Evolutionary conservation across 2,329 filamentous ascomycete genomes (phyloP).

Genomic region (Beauveria sp.): DNA sequence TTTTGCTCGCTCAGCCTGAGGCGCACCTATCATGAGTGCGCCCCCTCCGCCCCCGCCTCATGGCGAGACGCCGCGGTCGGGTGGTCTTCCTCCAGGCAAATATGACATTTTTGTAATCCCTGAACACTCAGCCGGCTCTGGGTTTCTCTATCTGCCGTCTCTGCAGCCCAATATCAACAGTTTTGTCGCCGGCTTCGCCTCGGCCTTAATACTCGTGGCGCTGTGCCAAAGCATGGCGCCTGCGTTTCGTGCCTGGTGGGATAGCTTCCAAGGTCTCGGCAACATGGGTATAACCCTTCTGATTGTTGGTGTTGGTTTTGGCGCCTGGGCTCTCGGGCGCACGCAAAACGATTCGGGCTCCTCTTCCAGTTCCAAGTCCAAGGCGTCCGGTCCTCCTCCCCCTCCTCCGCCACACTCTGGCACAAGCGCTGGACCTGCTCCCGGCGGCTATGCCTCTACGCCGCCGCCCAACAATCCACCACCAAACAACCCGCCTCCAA

Average conservation of each 20-base stretch:
- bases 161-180: constrained; percentile 80
- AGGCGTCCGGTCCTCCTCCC: background rate
- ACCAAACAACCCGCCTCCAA: constrained; percentile 17
- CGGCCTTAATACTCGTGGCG: constrained; percentile 63
- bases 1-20: background rate
- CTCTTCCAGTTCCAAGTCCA: constrained; percentile 6
- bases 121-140: constrained; percentile 78
- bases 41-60: constrained; percentile 83
- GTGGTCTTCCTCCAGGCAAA: constrained; percentile 74
- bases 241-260: constrained; percentile 65
- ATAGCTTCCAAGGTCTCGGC: constrained; percentile 61
- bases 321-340: constrained; percentile 58
- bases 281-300: constrained; percentile 67
- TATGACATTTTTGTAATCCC: constrained; percentile 98
- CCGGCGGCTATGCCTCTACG: background rate
- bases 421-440: constrained; percentile 19
- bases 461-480: constrained; percentile 15
- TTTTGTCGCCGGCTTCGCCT: constrained; percentile 79
- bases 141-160: constrained; percentile 92
- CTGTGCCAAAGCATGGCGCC: constrained; percentile 69
- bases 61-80: constrained; percentile 64
- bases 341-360: constrained; percentile 24
- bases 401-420: constrained; percentile 25
- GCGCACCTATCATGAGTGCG: constrained; percentile 34
- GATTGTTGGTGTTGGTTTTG: constrained; percentile 64